phyloP scores from a whole-genome alignment of 2,329 filamentous ascomycete species.

The Drechslerella coelobrocha region DNA sequence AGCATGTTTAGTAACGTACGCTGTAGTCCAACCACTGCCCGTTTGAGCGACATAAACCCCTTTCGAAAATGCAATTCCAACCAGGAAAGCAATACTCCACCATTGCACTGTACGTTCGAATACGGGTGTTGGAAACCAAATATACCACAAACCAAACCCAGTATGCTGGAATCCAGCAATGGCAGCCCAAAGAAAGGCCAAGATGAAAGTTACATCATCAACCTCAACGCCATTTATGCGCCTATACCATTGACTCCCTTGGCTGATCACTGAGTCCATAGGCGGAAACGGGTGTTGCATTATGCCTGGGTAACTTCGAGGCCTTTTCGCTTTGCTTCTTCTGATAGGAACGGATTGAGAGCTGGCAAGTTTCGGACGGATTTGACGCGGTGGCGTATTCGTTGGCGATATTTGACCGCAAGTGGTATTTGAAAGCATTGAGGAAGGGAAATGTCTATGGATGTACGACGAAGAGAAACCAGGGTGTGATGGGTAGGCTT shows the following conservation, averaged over 20 bases:
- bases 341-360: slow-evolving; percentile 35
- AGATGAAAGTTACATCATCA: slow-evolving; percentile 21
- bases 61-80: slow-evolving; percentile 39
- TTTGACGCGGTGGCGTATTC: slow-evolving; percentile 14
- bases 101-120: slow-evolving; percentile 31
- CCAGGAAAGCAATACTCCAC: slow-evolving; percentile 45
- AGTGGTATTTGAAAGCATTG: slow-evolving; percentile 15
- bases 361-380: slow-evolving; percentile 29
- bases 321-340: slow-evolving; percentile 27
- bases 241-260: background rate
- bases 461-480: slow-evolving; percentile 43
- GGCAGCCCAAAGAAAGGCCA: slow-evolving; percentile 26
- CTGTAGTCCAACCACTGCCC: slow-evolving; percentile 30
- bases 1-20: slow-evolving; percentile 21
- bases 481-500: slow-evolving; percentile 34
- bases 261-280: background rate
- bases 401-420: slow-evolving; percentile 20
- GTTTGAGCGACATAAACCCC: slow-evolving; percentile 26
- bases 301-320: slow-evolving; percentile 34
- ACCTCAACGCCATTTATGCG: slow-evolving; percentile 34
- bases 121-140: slow-evolving; percentile 42
- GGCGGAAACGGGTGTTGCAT: background rate
- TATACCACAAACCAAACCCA: slow-evolving; percentile 38
- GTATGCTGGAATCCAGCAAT: slow-evolving; percentile 38
- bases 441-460: slow-evolving; percentile 40